Evolutionary conservation across 139 green algal species (phyloP).

Genomic region (Haematococcus lacustris): DNA sequence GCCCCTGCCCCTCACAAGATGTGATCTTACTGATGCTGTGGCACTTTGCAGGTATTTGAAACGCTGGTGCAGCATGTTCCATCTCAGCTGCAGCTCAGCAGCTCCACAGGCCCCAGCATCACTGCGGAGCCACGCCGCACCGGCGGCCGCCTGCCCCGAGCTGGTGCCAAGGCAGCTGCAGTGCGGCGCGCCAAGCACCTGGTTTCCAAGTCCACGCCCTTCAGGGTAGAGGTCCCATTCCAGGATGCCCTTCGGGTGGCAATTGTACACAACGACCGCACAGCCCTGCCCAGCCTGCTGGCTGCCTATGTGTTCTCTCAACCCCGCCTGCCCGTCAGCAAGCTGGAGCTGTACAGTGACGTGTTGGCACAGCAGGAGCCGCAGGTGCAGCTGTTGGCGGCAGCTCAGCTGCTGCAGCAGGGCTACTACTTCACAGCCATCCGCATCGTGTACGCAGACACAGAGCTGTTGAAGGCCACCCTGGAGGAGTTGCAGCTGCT

Average conservation of each 20-base stretch:
- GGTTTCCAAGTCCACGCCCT: conserved; percentile 7
- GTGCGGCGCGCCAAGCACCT: conserved; percentile 23
- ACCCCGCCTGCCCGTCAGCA: not conserved
- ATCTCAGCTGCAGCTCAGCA: not conserved
- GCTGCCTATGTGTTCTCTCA: conserved; percentile 24
- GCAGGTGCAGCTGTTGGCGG: conserved; percentile 16
- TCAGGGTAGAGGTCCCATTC: conserved; percentile 28
- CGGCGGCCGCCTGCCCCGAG: conserved; percentile 13
- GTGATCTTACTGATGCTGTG: no score
- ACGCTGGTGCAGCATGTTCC: conserved; percentile 15
- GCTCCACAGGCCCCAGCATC: not conserved
- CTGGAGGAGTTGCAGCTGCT: conserved; percentile 19
- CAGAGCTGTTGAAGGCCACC: conserved; percentile 23
- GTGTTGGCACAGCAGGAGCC: conserved; percentile 5
- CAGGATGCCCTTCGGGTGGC: conserved; percentile 28
- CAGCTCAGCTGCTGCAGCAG: conserved; percentile 23
- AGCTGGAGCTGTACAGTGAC: conserved; percentile 20
- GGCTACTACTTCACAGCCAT: conserved; percentile 32
- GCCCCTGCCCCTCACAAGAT: no score
- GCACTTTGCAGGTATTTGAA: conserved; percentile 30
- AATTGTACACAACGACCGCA: conserved; percentile 14
- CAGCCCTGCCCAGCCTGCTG: conserved; percentile 19
- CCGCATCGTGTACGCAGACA: conserved; percentile 23
- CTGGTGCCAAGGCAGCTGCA: conserved; percentile 26
- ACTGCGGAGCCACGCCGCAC: conserved; percentile 5